phyloP scores from a whole-genome alignment of 1,139 yeast genomes.

The Arxiozyma bovina region DNA sequence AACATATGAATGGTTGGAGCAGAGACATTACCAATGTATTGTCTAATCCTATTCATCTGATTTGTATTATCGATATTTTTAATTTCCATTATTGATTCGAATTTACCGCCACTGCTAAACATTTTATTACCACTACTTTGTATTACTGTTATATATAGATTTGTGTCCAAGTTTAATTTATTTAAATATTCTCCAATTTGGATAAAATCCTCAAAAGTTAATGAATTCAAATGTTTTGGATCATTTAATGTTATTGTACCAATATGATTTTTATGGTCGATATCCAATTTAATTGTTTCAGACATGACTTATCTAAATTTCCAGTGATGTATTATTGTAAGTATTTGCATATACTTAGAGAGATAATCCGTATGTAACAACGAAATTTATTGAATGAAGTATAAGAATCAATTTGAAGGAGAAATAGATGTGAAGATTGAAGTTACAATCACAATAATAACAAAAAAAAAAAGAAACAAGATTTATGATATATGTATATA shows the following conservation, averaged over 20 bases:
- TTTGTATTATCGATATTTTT: slow-evolving; percentile 2
- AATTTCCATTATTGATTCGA: slow-evolving; percentile 33
- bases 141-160: slow-evolving; percentile 55
- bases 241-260: slow-evolving; percentile 32
- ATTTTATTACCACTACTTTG: slow-evolving; percentile 58
- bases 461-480: too few species aligned
- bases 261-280: neutral
- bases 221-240: slow-evolving; percentile 57
- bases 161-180: slow-evolving; percentile 56
- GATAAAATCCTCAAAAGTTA: slow-evolving; percentile 57
- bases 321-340: too few species aligned
- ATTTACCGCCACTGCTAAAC: slow-evolving; percentile 82
- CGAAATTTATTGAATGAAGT: too few species aligned
- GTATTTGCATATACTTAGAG: neutral
- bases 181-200: slow-evolving; percentile 52
- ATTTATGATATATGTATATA: too few species aligned
- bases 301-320: neutral
- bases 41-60: slow-evolving; percentile 30
- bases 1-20: slow-evolving; percentile 59
- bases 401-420: too few species aligned
- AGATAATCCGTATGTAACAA: too few species aligned
- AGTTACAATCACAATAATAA: too few species aligned
- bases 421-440: too few species aligned
- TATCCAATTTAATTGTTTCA: neutral
- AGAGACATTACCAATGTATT: slow-evolving; percentile 48